These are phyloP conservation scores for Pseudonitzschia pungens DNA, from an alignment of 108 stramenopile genomes.

Conservation along the genomic window DNA sequence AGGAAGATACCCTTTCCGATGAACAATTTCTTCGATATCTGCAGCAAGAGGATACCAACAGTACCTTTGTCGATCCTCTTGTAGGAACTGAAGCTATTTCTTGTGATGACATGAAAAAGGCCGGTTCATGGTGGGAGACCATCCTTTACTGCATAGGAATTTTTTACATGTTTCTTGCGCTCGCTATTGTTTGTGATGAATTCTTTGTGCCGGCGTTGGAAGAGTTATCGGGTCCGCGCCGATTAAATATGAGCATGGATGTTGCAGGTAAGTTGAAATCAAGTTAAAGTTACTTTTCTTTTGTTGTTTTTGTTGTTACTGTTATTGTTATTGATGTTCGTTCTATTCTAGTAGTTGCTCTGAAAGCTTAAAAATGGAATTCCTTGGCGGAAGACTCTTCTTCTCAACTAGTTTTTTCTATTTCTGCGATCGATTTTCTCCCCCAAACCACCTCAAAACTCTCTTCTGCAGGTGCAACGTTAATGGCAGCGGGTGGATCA, in stretches of 20 bases:
- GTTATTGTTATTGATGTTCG: not conserved
- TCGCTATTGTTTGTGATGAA: constrained; percentile 85
- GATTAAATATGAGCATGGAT: constrained; percentile 69
- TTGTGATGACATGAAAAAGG: constrained; percentile 26
- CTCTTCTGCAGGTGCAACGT: constrained; percentile 43
- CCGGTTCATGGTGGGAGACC: constrained; percentile 38
- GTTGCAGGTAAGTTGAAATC: constrained; percentile 60
- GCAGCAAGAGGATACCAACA: not conserved
- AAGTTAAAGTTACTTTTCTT: not conserved
- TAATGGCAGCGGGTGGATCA: constrained; percentile 83
- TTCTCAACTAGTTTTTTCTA: not conserved
- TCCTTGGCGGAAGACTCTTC: not conserved
- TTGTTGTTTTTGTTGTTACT: too few relatives aligned
- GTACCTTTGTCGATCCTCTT: not conserved
- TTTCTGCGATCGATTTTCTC: not conserved
- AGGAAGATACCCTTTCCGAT: not conserved
- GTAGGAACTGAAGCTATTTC: not conserved
- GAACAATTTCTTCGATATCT: not conserved
- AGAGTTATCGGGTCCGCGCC: constrained; percentile 55
- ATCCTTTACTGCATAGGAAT: constrained; percentile 53
- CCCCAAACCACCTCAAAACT: not conserved
- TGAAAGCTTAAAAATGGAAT: not conserved
- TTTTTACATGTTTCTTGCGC: constrained; percentile 83
- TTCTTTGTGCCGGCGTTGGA: constrained; percentile 88
- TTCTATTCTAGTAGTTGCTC: not conserved